Percentiles rank a stretch among this genome's conserved stretches.
Conservation (phyloP, 257 asterid genomes). For the Primulina huaijiensis region DNA sequence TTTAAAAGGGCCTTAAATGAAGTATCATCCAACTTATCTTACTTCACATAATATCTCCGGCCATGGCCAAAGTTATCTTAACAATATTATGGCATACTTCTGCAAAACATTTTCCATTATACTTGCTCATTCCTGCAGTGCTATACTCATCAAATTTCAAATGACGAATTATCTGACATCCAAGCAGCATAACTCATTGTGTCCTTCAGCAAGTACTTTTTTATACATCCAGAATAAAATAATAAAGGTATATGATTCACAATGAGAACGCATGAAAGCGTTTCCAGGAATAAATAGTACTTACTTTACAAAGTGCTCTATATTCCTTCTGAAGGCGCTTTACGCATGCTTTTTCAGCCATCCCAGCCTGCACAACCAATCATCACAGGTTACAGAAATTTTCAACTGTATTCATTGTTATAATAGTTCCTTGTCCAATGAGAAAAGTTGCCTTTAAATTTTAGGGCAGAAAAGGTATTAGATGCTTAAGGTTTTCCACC, state of each 20-base stretch:
- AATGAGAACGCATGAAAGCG: slow-evolving; percentile 5
- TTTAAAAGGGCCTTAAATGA: not conserved
- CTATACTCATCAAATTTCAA: not conserved
- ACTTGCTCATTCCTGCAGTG: not conserved
- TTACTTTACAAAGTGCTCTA: slow-evolving; percentile 91
- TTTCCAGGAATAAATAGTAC: slow-evolving; percentile 23
- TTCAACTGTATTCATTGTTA: slow-evolving; percentile 26
- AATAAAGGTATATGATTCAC: slow-evolving; percentile 12
- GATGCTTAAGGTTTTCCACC: not conserved
- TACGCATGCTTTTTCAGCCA: slow-evolving; percentile 85
- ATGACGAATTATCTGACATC: not conserved
- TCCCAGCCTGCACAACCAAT: slow-evolving; percentile 23
- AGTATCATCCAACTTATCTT: not conserved
- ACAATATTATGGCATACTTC: not conserved
- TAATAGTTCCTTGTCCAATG: slow-evolving; percentile 22
- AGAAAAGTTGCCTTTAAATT: not conserved
- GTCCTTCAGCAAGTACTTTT: not conserved
- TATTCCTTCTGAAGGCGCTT: slow-evolving; percentile 98
- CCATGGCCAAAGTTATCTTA: not conserved
- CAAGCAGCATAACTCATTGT: slow-evolving; percentile 8
- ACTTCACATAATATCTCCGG: not conserved
- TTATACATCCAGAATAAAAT: not conserved
- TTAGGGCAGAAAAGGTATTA: not conserved
- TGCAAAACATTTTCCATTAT: not conserved
- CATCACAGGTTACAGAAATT: slow-evolving; percentile 20